Conservation (phyloP, 2,329 filamentous ascomycete species). For the Plectosphaerella plurivora region DNA sequence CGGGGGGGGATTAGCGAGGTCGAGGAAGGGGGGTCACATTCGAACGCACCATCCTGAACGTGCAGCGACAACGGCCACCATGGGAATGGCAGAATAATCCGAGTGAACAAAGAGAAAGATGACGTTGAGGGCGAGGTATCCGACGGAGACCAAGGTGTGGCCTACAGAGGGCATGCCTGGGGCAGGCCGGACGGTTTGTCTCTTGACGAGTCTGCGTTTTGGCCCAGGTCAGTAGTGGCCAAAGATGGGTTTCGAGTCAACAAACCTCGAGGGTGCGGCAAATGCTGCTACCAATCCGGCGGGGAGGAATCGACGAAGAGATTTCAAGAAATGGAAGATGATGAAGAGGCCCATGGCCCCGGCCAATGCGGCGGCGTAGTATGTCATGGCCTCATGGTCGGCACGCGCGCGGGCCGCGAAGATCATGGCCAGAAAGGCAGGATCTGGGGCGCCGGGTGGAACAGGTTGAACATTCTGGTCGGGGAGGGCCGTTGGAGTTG, state of each 20-base stretch:
- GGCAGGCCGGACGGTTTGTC: conserved; percentile 6
- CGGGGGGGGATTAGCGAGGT: no score
- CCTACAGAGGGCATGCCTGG: conserved; percentile 15
- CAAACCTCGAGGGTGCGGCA: conserved; percentile 9
- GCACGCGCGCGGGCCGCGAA: conserved; percentile 11
- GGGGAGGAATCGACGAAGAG: conserved; percentile 5
- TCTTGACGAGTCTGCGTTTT: conserved; percentile 6
- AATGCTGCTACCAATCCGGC: conserved; percentile 1
- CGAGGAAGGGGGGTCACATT: not conserved
- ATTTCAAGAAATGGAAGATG: conserved; percentile 8
- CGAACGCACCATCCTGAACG: conserved; percentile 32
- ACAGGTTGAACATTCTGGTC: not conserved
- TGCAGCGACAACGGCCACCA: conserved; percentile 28
- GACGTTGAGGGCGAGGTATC: conserved; percentile 28
- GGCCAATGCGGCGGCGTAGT: conserved; percentile 13
- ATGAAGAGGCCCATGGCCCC: conserved; percentile 6
- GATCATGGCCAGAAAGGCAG: not conserved
- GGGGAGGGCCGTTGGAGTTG: no score
- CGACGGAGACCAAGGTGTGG: conserved; percentile 21
- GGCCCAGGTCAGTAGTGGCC: not conserved
- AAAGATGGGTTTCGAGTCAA: not conserved
- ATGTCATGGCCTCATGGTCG: conserved; percentile 18
- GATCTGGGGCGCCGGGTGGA: not conserved
- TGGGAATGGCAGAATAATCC: conserved; percentile 21
- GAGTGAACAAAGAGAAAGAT: conserved; percentile 23